These are phyloP conservation scores for Laguncularia racemosa DNA, from an alignment of 345 rosid genomes.

Conservation along the genomic window DNA sequence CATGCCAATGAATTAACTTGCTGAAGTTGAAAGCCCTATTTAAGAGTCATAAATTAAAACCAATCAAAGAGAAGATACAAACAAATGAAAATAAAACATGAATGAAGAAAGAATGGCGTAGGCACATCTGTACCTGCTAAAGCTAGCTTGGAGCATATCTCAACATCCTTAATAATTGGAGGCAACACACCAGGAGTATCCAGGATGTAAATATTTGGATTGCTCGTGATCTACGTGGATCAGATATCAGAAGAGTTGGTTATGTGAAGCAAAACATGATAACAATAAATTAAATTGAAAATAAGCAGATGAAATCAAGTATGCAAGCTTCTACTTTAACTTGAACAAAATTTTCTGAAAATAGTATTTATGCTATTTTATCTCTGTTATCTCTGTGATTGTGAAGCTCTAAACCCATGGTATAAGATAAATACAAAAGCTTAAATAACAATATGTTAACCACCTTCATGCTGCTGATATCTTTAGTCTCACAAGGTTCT, in stretches of 20 bases:
- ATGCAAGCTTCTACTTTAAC: no score
- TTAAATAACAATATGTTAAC: not conserved
- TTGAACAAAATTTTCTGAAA: no score
- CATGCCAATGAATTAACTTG: no score
- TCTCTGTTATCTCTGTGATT: no score
- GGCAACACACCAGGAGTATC: slow-evolving; percentile 90
- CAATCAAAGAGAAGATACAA: not conserved
- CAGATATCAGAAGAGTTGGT: not conserved
- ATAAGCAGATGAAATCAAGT: no score
- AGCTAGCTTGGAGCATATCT: slow-evolving; percentile 65
- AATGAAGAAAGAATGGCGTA: not conserved
- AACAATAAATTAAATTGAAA: no score
- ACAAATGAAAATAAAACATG: not conserved
- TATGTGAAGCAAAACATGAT: no score
- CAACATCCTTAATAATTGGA: slow-evolving; percentile 38
- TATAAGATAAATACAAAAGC: not conserved
- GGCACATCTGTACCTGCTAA: slow-evolving; percentile 52
- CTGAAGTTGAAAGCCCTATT: not conserved
- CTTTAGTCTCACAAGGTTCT: slow-evolving; percentile 80
- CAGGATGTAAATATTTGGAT: slow-evolving; percentile 65
- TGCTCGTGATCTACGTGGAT: slow-evolving; percentile 56
- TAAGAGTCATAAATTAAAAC: not conserved
- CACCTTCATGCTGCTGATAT: slow-evolving; percentile 83
- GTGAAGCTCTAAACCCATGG: no score
- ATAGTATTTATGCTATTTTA: no score